Evolutionary conservation across 768 basidiomycete species (phyloP).

Genomic region (Hysterangium stoloniferum): DNA sequence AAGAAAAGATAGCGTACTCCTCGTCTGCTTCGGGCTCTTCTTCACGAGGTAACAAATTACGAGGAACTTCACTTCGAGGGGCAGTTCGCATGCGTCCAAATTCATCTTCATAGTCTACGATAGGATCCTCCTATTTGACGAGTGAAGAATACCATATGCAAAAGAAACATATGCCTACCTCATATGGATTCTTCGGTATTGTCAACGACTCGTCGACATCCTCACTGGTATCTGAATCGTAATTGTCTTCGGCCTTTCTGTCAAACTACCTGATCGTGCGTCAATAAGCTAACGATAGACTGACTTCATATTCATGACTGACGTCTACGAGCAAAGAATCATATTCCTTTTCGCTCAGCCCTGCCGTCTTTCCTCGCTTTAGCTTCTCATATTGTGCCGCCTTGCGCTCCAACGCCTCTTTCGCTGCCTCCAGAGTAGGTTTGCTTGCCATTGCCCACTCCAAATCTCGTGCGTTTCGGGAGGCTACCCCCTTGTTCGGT

Average conservation of each 20-base stretch:
- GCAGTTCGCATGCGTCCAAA: conserved; percentile 71
- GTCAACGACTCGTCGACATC: conserved; percentile 68
- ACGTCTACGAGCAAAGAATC: conserved; percentile 72
- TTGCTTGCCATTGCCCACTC: conserved; percentile 63
- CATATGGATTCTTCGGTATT: conserved; percentile 39
- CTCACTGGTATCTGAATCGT: conserved; percentile 57
- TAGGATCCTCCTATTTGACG: conserved; percentile 47
- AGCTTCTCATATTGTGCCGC: conserved; percentile 76
- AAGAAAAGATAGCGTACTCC: conserved; percentile 35
- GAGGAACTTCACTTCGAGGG: conserved; percentile 68
- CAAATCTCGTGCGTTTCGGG: conserved; percentile 56
- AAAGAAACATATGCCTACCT: conserved; percentile 32
- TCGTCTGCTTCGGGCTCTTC: conserved; percentile 46
- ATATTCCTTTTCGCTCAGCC: conserved; percentile 67
- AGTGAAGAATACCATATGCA: background rate
- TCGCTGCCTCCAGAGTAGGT: conserved; percentile 65
- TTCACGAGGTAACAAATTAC: conserved; percentile 44
- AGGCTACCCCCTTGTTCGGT: conserved; percentile 65
- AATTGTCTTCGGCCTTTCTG: conserved; percentile 38
- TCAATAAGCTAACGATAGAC: background rate
- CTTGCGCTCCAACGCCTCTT: conserved; percentile 66
- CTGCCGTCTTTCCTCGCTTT: conserved; percentile 68
- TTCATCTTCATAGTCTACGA: conserved; percentile 83
- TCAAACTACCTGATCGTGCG: conserved; percentile 47
- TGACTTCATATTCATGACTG: conserved; percentile 24